Percentiles rank a stretch among this genome's conserved stretches.
Evolutionary conservation across 2,329 filamentous ascomycete genomes (phyloP).

Genomic region (Grosmannia clavigera): DNA sequence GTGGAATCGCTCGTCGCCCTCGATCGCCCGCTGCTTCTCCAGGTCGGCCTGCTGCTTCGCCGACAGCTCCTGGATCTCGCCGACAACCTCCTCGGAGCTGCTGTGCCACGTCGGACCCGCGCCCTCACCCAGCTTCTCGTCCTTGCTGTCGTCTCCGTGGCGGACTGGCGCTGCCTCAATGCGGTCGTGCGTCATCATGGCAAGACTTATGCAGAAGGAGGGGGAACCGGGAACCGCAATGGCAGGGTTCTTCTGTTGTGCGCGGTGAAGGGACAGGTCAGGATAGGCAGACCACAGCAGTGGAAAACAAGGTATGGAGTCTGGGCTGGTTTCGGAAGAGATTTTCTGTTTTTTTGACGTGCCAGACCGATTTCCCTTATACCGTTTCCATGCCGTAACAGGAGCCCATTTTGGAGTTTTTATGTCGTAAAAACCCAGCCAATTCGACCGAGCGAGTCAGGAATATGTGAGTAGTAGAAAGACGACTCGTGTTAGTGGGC

Average conservation of each 20-base stretch:
- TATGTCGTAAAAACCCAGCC: background rate
- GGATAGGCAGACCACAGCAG: too few relatives aligned
- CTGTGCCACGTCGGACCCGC: background rate
- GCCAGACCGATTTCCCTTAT: background rate
- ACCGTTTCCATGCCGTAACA: background rate
- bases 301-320: background rate
- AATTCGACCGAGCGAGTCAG: background rate
- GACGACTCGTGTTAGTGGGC: background rate
- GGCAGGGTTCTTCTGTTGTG: too few relatives aligned
- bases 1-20: conserved; percentile 36
- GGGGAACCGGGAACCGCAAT: too few relatives aligned
- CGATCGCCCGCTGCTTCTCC: conserved; percentile 2
- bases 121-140: background rate
- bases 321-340: background rate
- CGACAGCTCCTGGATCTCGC: background rate
- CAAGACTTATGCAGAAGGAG: background rate
- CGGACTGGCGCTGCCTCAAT: background rate
- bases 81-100: background rate
- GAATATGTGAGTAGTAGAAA: background rate
- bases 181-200: background rate
- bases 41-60: background rate
- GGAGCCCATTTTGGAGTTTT: background rate
- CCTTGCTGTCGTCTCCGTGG: background rate
- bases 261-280: too few relatives aligned
- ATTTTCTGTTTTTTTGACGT: background rate